Evolutionary conservation across 2,329 filamentous ascomycete genomes (phyloP).

Genomic region (Fonsecaea monophora): DNA sequence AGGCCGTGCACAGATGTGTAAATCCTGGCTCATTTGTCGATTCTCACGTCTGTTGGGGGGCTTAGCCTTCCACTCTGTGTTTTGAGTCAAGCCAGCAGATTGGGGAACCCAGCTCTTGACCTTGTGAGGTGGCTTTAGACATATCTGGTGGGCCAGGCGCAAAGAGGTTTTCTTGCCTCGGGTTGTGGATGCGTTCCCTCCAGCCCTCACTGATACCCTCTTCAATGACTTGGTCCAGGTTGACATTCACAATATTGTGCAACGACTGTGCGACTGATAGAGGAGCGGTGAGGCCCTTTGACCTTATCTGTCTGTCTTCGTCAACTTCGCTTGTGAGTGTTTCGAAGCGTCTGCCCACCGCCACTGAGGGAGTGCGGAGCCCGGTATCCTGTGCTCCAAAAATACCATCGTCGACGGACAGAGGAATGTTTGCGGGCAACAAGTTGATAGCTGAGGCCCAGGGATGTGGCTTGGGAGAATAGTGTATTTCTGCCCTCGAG

Average conservation of each 20-base stretch:
- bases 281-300: not conserved
- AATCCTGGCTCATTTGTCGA: not conserved
- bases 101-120: not conserved
- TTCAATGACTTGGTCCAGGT: not conserved
- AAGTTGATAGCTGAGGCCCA: not conserved
- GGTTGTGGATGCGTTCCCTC: not conserved
- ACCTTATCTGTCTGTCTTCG: not conserved
- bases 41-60: not conserved
- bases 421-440: not conserved
- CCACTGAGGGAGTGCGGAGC: not conserved
- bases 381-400: not conserved
- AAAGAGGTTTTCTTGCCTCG: not conserved
- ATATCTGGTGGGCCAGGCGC: not conserved
- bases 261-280: not conserved
- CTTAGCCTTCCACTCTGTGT: not conserved
- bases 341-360: not conserved
- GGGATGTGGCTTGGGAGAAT: not conserved
- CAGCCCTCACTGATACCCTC: not conserved
- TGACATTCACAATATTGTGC: not conserved
- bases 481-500: not conserved
- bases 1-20: not conserved
- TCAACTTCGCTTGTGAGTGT: not conserved
- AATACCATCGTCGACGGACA: not conserved
- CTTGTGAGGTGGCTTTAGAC: not conserved
- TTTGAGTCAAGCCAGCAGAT: not conserved